phyloP scores from a whole-genome alignment of 1,284 basidiomycete genomes.

The Cryptococcus neoformans region DNA sequence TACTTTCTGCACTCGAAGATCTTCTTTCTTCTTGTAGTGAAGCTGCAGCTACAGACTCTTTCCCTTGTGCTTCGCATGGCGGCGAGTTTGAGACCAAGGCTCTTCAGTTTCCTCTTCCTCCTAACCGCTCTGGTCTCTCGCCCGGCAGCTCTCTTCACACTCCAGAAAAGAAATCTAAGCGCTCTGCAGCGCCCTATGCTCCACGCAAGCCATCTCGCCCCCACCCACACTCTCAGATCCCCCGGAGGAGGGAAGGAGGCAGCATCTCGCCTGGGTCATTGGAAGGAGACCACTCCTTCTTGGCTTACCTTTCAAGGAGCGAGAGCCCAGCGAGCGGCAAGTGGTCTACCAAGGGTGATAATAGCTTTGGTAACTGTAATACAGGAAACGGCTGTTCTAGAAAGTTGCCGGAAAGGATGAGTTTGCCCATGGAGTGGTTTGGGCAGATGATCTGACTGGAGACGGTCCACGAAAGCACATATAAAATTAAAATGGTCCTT shows the following conservation, averaged over 20 bases:
- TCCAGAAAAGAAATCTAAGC: background rate
- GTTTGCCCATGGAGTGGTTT: conserved; percentile 11
- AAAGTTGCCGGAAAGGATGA: conserved; percentile 10
- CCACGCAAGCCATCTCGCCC: conserved; percentile 4
- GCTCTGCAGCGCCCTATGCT: background rate
- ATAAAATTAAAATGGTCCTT: too few species aligned
- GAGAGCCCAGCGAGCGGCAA: background rate
- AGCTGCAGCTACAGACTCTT: background rate
- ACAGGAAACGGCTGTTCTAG: conserved; percentile 1
- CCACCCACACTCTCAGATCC: conserved; percentile 4
- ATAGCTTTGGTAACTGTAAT: background rate
- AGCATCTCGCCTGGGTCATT: background rate
- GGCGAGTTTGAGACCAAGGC: conserved; percentile 7
- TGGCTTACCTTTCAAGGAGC: conserved; percentile 9
- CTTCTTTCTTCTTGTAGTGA: conserved; percentile 24
- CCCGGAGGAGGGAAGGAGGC: background rate
- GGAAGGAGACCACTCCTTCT: conserved; percentile 26
- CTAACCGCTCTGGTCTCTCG: background rate
- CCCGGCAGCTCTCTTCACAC: background rate
- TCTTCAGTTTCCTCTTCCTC: conserved; percentile 12
- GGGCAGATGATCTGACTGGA: conserved; percentile 4
- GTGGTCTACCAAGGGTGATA: background rate
- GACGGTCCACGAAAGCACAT: background rate
- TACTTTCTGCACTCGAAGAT: conserved; percentile 23
- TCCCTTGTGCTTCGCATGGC: background rate